Conservation (phyloP, 208 protist species). For the Crithidia bombi region DNA sequence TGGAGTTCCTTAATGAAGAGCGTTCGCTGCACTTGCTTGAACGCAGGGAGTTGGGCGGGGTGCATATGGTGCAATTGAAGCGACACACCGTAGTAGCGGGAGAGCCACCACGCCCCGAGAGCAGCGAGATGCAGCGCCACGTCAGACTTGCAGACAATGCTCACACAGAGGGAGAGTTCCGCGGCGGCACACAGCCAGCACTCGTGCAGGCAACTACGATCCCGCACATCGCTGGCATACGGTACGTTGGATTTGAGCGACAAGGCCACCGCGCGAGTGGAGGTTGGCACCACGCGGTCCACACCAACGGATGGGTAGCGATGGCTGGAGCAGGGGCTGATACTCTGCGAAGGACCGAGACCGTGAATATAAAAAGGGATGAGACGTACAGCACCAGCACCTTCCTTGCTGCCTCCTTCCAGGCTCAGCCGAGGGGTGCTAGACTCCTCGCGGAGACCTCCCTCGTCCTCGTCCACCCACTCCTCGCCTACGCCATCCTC, state of each 20-base stretch:
- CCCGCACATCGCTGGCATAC: slow-evolving; percentile 5
- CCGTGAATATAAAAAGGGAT: slow-evolving; percentile 35
- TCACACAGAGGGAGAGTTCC: slow-evolving; percentile 53
- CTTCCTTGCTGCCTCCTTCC: not conserved
- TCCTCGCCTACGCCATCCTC: slow-evolving; percentile 23
- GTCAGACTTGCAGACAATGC: slow-evolving; percentile 40
- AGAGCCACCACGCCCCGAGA: slow-evolving; percentile 71
- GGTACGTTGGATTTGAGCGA: slow-evolving; percentile 23
- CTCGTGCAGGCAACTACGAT: slow-evolving; percentile 26
- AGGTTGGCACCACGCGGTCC: slow-evolving; percentile 12
- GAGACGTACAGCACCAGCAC: not conserved
- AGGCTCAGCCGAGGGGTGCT: not conserved
- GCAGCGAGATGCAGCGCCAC: slow-evolving; percentile 36
- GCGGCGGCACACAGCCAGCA: slow-evolving; percentile 31
- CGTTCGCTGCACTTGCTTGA: slow-evolving; percentile 47
- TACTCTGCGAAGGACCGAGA: slow-evolving; percentile 4
- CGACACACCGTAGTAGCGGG: slow-evolving; percentile 65
- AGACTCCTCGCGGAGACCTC: not conserved
- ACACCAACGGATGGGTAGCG: slow-evolving; percentile 38
- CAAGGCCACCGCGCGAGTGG: slow-evolving; percentile 16
- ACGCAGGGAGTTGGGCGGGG: slow-evolving; percentile 46
- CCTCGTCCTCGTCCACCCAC: slow-evolving; percentile 18
- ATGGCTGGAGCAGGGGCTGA: slow-evolving; percentile 25
- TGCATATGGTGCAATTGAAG: slow-evolving; percentile 61
- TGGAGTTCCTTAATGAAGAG: slow-evolving; percentile 59